These are phyloP conservation scores for Cryptosporidium andersoni DNA, from an alignment of 169 alveolate species.

Conservation along the genomic window DNA sequence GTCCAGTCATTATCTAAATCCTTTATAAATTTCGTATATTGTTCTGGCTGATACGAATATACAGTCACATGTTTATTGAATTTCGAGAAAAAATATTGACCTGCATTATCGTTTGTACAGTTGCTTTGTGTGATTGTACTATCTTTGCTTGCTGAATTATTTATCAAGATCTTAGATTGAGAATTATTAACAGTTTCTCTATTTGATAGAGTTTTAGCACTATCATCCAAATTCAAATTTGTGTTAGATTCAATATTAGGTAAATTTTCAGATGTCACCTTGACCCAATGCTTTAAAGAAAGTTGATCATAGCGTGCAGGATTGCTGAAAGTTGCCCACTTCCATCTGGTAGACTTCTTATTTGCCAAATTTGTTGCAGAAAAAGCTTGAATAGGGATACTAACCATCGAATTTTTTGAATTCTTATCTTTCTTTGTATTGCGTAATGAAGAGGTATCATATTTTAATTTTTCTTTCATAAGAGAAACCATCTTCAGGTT, in stretches of 20 bases:
- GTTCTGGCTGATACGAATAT: conserved; percentile 39
- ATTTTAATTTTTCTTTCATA: conserved; percentile 37
- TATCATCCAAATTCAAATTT: neutral
- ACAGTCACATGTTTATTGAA: conserved; percentile 46
- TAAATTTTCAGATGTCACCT: neutral
- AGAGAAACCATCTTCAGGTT: conserved; percentile 58
- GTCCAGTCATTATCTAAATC: conserved; percentile 78
- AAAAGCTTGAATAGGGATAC: conserved; percentile 54
- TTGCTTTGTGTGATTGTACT: neutral
- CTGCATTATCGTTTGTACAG: neutral
- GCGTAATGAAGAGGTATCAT: neutral
- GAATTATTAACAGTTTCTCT: neutral
- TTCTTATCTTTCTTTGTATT: neutral
- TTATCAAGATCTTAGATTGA: neutral
- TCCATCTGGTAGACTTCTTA: conserved; percentile 36
- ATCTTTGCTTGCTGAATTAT: neutral
- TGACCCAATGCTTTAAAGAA: conserved; percentile 32
- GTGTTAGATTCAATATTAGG: neutral
- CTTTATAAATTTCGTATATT: conserved; percentile 34
- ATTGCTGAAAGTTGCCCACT: conserved; percentile 33
- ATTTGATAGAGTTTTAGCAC: neutral
- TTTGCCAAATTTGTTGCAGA: conserved; percentile 7
- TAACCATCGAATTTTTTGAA: conserved; percentile 14
- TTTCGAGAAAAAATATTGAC: conserved; percentile 40
- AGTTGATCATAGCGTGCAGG: conserved; percentile 58